Evolutionary conservation across 345 rosid genomes (phyloP).

Genomic region (Firmiana major): DNA sequence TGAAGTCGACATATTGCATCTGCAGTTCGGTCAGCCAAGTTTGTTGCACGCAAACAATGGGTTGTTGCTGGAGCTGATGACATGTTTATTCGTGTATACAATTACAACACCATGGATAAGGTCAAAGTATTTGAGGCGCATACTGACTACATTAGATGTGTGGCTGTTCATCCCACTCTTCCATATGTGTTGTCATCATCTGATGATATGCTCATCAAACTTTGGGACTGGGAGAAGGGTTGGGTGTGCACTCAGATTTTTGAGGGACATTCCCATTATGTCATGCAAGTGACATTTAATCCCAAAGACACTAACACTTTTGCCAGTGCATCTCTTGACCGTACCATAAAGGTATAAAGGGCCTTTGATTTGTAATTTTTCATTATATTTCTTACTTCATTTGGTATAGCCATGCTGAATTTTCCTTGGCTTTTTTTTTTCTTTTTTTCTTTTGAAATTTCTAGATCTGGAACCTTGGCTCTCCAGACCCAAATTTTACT

Average conservation of each 20-base stretch:
- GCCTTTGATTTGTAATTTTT: constrained; percentile 5
- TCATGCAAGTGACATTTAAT: constrained; percentile 94
- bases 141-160: constrained; percentile 89
- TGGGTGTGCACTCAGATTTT: constrained; percentile 91
- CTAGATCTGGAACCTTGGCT: constrained; percentile 95
- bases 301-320: constrained; percentile 92
- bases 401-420: constrained; percentile 10
- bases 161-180: constrained; percentile 88
- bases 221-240: constrained; percentile 99
- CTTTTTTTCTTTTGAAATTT: too few relatives aligned
- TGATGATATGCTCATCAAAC: constrained; percentile 98
- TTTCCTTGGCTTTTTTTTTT: constrained; percentile 17
- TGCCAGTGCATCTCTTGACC: constrained; percentile 98
- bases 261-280: constrained; percentile 99
- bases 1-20: constrained; percentile 13
- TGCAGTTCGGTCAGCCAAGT: constrained; percentile 96
- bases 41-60: constrained; percentile 85
- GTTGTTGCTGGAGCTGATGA: constrained; percentile 96
- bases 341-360: constrained; percentile 67
- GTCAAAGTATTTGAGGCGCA: constrained; percentile 96
- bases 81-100: constrained; percentile 83
- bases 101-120: constrained; percentile 89
- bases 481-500: constrained; percentile 89
- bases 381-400: constrained; percentile 7
- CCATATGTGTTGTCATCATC: constrained; percentile 93